Percentiles rank a stretch among this genome's conserved stretches.
Evolutionary conservation across 305 asterid species (phyloP).

Genomic region (Ruellia speciosa): DNA sequence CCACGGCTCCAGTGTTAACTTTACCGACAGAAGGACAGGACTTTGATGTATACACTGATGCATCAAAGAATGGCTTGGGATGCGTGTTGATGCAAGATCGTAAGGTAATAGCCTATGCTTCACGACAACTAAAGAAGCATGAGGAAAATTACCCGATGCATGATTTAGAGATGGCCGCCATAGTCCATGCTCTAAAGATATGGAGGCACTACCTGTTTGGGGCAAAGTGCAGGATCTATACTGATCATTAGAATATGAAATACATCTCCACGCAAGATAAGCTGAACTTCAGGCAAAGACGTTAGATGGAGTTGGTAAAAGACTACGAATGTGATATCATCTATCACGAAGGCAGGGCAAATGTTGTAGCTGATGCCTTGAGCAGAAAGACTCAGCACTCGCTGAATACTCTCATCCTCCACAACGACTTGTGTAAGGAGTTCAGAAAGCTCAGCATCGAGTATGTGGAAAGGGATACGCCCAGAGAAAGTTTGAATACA

Average conservation of each 20-base stretch:
- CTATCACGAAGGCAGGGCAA: not conserved
- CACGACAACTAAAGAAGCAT: not conserved
- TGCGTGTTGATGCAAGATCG: not conserved
- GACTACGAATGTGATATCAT: too few relatives aligned
- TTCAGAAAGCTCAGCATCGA: too few relatives aligned
- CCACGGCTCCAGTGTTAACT: too few relatives aligned
- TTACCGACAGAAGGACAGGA: not conserved
- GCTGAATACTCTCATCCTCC: too few relatives aligned
- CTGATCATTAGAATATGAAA: too few relatives aligned
- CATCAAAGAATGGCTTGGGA: not conserved
- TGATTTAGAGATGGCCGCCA: not conserved
- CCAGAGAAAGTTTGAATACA: too few relatives aligned
- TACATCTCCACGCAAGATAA: too few relatives aligned
- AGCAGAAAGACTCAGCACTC: not conserved
- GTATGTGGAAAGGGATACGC: too few relatives aligned
- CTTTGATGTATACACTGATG: not conserved
- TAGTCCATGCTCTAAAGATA: not conserved
- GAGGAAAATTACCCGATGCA: not conserved
- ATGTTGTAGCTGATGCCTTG: not conserved
- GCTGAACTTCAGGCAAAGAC: too few relatives aligned
- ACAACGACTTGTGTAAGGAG: too few relatives aligned
- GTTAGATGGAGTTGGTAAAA: too few relatives aligned
- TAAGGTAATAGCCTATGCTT: not conserved
- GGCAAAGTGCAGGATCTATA: not conserved
- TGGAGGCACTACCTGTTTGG: conserved; percentile 2